Conservation (phyloP, 805 yeast species). For the Teunomyces pallodes region DNA sequence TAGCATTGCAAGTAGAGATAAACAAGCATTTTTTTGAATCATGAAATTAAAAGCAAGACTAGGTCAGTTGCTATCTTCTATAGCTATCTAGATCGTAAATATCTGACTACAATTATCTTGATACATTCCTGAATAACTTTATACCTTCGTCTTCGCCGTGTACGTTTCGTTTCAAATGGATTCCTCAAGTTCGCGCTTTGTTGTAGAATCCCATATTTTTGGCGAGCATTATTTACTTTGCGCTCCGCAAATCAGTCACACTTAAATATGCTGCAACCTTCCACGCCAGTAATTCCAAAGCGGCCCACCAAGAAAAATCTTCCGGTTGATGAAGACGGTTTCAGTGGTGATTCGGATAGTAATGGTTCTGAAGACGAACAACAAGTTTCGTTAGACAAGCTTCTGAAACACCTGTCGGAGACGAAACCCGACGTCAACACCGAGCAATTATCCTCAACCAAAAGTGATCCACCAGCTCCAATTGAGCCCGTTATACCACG, state of each 20-base stretch:
- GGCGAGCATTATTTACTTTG: background rate
- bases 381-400: background rate
- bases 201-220: background rate
- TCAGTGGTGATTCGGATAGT: background rate
- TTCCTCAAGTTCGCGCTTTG: background rate
- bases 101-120: no score
- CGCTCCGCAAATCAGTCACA: background rate
- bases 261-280: conserved; percentile 1
- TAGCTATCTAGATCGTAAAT: no score
- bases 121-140: background rate
- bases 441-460: background rate
- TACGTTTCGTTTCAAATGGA: background rate
- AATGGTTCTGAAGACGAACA: background rate
- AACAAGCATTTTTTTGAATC: background rate
- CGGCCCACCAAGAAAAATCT: background rate
- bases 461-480: background rate
- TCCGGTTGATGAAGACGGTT: background rate
- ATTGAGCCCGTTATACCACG: conserved; percentile 8
- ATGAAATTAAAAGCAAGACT: no score
- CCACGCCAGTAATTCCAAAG: background rate
- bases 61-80: no score
- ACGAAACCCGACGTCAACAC: background rate
- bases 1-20: background rate
- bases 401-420: background rate
- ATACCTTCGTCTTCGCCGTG: background rate